Conservation (phyloP, 805 yeast species). For the Pichia rugopelliculosa region DNA sequence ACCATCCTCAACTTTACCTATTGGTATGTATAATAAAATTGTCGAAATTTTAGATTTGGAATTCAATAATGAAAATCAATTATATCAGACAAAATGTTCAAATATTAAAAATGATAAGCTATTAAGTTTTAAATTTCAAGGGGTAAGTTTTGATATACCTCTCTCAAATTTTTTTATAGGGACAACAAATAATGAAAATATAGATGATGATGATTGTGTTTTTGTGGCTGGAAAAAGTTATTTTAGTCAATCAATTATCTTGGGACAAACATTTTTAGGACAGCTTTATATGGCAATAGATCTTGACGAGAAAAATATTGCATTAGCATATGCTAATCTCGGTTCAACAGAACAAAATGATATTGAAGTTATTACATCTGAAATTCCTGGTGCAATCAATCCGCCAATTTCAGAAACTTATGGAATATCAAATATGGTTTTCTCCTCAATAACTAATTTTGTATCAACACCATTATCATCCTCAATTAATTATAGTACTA, state of each 20-base stretch:
- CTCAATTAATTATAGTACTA: neutral
- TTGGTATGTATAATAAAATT: slow-evolving; percentile 20
- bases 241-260: slow-evolving; percentile 28
- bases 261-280: slow-evolving; percentile 51
- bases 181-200: slow-evolving; percentile 10
- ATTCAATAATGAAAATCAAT: slow-evolving; percentile 34
- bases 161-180: slow-evolving; percentile 22
- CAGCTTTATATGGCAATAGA: slow-evolving; percentile 49
- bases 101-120: slow-evolving; percentile 15
- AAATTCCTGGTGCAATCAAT: slow-evolving; percentile 24
- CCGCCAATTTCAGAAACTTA: slow-evolving; percentile 6
- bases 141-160: slow-evolving; percentile 47
- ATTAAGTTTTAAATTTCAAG: slow-evolving; percentile 49
- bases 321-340: slow-evolving; percentile 38
- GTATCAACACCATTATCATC: neutral
- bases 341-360: slow-evolving; percentile 24
- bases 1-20: slow-evolving; percentile 41
- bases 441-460: neutral
- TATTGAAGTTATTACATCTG: slow-evolving; percentile 29
- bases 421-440: slow-evolving; percentile 4
- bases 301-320: slow-evolving; percentile 36
- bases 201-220: slow-evolving; percentile 33
- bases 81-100: slow-evolving; percentile 40
- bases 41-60: slow-evolving; percentile 32
- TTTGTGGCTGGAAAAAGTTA: slow-evolving; percentile 33